Evolutionary conservation across 176 grass and related monocot genomes (phyloP).

Genomic region (Musa acuminata): DNA sequence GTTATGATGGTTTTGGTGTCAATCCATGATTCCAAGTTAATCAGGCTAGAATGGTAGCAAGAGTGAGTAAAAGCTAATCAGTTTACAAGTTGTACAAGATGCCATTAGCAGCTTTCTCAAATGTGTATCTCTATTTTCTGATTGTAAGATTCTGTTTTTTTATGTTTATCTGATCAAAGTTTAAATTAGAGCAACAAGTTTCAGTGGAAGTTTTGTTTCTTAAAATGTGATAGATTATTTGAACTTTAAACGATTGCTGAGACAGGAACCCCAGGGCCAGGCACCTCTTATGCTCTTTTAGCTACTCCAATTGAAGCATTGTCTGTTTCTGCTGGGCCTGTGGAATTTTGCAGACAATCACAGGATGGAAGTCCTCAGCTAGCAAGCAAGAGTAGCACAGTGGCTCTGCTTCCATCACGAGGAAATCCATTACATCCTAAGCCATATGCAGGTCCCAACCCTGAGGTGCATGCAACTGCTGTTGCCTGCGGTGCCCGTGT

Average conservation of each 20-base stretch:
- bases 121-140: too few species aligned
- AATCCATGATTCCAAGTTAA: too few species aligned
- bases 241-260: slow-evolving; percentile 9
- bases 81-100: too few species aligned
- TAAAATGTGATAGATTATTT: slow-evolving; percentile 25
- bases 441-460: slow-evolving; percentile 19
- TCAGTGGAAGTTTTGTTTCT: neutral
- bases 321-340: slow-evolving; percentile 63
- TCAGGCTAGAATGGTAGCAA: too few species aligned
- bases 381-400: slow-evolving; percentile 3
- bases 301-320: slow-evolving; percentile 58
- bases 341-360: slow-evolving; percentile 23
- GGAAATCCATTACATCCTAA: slow-evolving; percentile 21
- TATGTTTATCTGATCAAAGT: too few species aligned
- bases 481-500: slow-evolving; percentile 73
- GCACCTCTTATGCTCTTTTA: slow-evolving; percentile 12
- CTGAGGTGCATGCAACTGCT: slow-evolving; percentile 70
- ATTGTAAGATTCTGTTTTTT: too few species aligned
- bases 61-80: too few species aligned
- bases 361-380: neutral
- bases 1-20: too few species aligned
- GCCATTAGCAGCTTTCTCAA: too few species aligned
- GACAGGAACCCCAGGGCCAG: slow-evolving; percentile 11
- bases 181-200: too few species aligned
- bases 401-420: slow-evolving; percentile 18